A percentile compares a stretch with the other conserved stretches of the same genome.
Conservation (phyloP, 495 filamentous ascomycete genomes). For the Recurvomyces mirabilis region DNA sequence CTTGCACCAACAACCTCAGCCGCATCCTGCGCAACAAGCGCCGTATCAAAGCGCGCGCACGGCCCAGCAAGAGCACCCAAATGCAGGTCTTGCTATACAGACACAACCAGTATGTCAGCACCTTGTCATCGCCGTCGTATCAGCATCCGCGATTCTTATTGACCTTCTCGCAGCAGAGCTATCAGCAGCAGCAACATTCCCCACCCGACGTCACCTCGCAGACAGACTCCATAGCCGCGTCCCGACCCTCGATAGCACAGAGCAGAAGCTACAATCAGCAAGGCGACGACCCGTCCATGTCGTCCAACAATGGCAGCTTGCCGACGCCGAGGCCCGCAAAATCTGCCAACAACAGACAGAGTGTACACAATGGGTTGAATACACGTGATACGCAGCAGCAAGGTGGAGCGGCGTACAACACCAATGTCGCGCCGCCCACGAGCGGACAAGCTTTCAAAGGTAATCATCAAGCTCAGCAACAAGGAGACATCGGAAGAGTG, state of each 20-base stretch:
- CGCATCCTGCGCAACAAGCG: conserved; percentile 12
- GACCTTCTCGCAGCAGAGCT: neutral
- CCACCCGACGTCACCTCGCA: conserved; percentile 5
- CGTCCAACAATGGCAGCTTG: conserved; percentile 17
- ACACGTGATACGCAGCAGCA: conserved; percentile 15
- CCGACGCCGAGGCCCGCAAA: conserved; percentile 1
- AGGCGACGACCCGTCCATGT: conserved; percentile 12
- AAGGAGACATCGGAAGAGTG: conserved; percentile 26
- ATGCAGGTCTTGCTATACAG: conserved; percentile 11
- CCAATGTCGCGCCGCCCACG: conserved; percentile 28
- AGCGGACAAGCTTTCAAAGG: conserved; percentile 28
- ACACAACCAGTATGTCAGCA: conserved; percentile 6
- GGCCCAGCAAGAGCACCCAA: conserved; percentile 2
- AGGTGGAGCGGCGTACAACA: conserved; percentile 27
- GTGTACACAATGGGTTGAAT: conserved; percentile 18
- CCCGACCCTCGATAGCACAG: neutral
- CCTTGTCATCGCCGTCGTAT: neutral
- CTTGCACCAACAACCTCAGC: conserved; percentile 14
- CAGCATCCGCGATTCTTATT: neutral
- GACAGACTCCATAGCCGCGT: neutral
- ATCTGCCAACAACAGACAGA: conserved; percentile 11
- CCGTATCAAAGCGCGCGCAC: conserved; percentile 17
- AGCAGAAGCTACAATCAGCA: conserved; percentile 12
- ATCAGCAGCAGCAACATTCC: conserved; percentile 11
- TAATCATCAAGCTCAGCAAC: conserved; percentile 6